Percentiles rank a stretch among this genome's conserved stretches.
These are phyloP conservation scores for Cardiospermum halicacabum DNA, from an alignment of 345 rosid species.

Conservation along the genomic window DNA sequence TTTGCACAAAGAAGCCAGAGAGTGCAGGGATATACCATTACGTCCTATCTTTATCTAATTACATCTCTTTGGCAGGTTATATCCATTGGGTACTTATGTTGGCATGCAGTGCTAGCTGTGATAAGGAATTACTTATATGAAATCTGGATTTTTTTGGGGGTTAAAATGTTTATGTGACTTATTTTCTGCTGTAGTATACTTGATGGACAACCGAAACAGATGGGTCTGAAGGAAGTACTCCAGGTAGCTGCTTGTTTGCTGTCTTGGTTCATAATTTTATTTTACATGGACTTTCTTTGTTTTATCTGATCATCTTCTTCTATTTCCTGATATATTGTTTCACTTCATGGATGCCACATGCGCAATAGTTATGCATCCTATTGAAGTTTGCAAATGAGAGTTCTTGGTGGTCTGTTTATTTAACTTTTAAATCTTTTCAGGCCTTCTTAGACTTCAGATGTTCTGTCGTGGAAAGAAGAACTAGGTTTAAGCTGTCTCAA, in stretches of 20 bases:
- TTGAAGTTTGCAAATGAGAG: background rate
- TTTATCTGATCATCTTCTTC: background rate
- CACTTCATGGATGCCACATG: too few species aligned
- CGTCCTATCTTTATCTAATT: too few species aligned
- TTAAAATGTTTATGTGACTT: constrained; percentile 5
- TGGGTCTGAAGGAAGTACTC: constrained; percentile 87
- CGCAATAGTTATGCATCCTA: background rate
- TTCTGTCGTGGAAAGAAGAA: constrained; percentile 88
- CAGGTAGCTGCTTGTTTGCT: constrained; percentile 47
- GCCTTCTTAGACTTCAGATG: constrained; percentile 92
- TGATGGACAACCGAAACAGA: constrained; percentile 84
- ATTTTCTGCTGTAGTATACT: constrained; percentile 52
- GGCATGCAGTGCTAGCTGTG: too few species aligned
- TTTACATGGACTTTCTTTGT: background rate
- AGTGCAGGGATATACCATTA: too few species aligned
- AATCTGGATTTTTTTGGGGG: background rate
- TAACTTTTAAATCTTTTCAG: constrained; percentile 26
- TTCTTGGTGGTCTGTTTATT: background rate
- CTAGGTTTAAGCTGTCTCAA: constrained; percentile 75
- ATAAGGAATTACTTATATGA: background rate
- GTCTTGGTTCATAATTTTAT: background rate
- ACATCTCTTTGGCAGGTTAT: too few species aligned
- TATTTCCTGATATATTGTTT: background rate
- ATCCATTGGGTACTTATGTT: background rate
- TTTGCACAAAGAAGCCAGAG: too few species aligned